These are phyloP conservation scores for Hortiboletus flavorubellus DNA, from an alignment of 768 basidiomycete species.

Conservation along the genomic window DNA sequence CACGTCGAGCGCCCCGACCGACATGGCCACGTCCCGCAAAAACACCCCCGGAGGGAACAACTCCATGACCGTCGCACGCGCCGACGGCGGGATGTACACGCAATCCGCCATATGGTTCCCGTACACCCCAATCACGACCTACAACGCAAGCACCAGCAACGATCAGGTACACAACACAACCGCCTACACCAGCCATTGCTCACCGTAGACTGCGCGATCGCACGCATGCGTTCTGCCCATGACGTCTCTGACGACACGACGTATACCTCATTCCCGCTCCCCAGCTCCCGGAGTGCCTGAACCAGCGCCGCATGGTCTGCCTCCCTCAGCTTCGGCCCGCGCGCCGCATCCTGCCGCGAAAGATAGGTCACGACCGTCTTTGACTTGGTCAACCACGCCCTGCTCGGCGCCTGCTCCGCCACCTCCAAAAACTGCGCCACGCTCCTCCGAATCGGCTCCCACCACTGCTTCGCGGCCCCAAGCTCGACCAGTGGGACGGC, in stretches of 20 bases:
- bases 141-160: background rate
- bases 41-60: slow-evolving; percentile 70
- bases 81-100: slow-evolving; percentile 63
- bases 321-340: slow-evolving; percentile 47
- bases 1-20: slow-evolving; percentile 51
- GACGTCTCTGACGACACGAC: slow-evolving; percentile 49
- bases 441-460: slow-evolving; percentile 52
- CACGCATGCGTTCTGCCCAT: slow-evolving; percentile 62
- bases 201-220: slow-evolving; percentile 68
- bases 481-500: slow-evolving; percentile 44
- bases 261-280: slow-evolving; percentile 52
- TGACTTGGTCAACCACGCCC: slow-evolving; percentile 16
- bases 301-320: slow-evolving; percentile 63
- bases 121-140: slow-evolving; percentile 62
- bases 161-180: slow-evolving; percentile 5
- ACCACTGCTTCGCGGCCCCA: slow-evolving; percentile 58
- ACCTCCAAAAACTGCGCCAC: slow-evolving; percentile 43
- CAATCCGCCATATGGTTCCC: slow-evolving; percentile 63
- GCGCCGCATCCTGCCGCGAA: slow-evolving; percentile 51
- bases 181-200: slow-evolving; percentile 15
- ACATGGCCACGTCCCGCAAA: slow-evolving; percentile 57
- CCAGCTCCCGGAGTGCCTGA: slow-evolving; percentile 50
- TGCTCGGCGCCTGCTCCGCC: slow-evolving; percentile 18
- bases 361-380: slow-evolving; percentile 65
- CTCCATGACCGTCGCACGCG: slow-evolving; percentile 67